Evolutionary conservation across 495 filamentous ascomycete genomes (phyloP).

Genomic region (Ramalina peruviana): DNA sequence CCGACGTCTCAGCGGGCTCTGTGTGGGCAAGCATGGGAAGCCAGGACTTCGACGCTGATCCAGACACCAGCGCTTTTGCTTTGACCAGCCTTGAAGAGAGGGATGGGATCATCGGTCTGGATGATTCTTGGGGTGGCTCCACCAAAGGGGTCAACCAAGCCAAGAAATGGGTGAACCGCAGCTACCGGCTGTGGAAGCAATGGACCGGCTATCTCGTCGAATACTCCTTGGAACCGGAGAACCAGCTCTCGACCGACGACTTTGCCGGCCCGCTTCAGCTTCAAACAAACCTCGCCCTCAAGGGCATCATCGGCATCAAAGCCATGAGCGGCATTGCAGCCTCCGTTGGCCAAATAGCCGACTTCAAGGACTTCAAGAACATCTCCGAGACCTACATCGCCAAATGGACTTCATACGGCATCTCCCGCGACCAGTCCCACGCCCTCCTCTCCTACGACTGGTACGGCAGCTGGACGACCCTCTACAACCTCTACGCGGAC

Average conservation of each 20-base stretch:
- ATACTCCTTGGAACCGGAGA: constrained; percentile 71
- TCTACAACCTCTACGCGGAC: constrained; percentile 84
- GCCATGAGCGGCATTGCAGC: constrained; percentile 80
- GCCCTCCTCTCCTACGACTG: constrained; percentile 88
- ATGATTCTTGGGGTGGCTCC: constrained; percentile 39
- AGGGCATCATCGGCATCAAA: constrained; percentile 87
- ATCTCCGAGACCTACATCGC: constrained; percentile 64
- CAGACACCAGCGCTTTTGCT: constrained; percentile 25
- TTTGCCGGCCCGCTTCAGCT: constrained; percentile 89
- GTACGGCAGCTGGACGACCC: constrained; percentile 90
- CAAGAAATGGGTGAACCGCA: constrained; percentile 43
- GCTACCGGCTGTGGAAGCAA: constrained; percentile 75
- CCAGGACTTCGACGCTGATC: constrained; percentile 10
- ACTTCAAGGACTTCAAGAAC: constrained; percentile 54
- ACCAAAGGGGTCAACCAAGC: constrained; percentile 34
- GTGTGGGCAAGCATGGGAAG: constrained; percentile 30
- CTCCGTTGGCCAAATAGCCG: constrained; percentile 49
- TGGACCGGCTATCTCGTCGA: constrained; percentile 88
- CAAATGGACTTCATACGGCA: constrained; percentile 70
- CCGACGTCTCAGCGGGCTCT: constrained; percentile 38
- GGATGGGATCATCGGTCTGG: constrained; percentile 32
- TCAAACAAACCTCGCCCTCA: constrained; percentile 86
- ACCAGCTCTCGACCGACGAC: constrained; percentile 88
- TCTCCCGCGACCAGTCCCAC: constrained; percentile 69
- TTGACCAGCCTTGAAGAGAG: constrained; percentile 28